These are phyloP conservation scores for Penicillium polonicum DNA, from an alignment of 2,329 filamentous ascomycete genomes.

Conservation along the genomic window DNA sequence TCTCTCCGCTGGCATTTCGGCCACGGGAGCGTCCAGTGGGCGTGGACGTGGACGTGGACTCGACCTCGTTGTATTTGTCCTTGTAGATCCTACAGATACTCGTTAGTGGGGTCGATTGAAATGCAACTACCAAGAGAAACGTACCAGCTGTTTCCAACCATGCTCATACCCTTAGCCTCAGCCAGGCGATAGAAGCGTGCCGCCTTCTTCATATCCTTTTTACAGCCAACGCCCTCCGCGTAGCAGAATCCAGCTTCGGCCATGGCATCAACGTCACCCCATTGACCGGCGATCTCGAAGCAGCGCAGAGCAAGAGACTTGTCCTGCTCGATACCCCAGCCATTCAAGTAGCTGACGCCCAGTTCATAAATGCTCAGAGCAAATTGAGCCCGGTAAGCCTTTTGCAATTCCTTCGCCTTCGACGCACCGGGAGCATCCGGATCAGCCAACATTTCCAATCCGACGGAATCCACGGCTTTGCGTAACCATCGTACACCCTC, in stretches of 20 bases:
- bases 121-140: constrained; percentile 37
- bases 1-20: constrained; percentile 49
- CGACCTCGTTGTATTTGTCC: constrained; percentile 78
- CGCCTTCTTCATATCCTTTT: constrained; percentile 93
- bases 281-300: constrained; percentile 92
- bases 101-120: not conserved
- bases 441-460: constrained; percentile 78
- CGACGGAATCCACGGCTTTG: constrained; percentile 82
- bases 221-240: constrained; percentile 86
- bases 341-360: constrained; percentile 95
- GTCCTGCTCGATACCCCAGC: constrained; percentile 95
- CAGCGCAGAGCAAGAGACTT: constrained; percentile 83
- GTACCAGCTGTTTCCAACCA: constrained; percentile 98
- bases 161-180: constrained; percentile 90
- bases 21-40: constrained; percentile 33
- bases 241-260: constrained; percentile 97
- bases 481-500: constrained; percentile 92
- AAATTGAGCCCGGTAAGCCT: constrained; percentile 87
- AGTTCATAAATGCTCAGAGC: constrained; percentile 94
- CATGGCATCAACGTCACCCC: constrained; percentile 93
- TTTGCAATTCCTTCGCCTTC: constrained; percentile 63
- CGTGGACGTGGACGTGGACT: constrained; percentile 17
- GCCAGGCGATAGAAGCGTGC: constrained; percentile 87
- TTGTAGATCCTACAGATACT: constrained; percentile 78
- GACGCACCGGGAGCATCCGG: constrained; percentile 52